A percentile compares a stretch with the other conserved stretches of the same genome.
Evolutionary conservation across 148 eudicot species (phyloP).

Genomic region (Silene uniflora): DNA sequence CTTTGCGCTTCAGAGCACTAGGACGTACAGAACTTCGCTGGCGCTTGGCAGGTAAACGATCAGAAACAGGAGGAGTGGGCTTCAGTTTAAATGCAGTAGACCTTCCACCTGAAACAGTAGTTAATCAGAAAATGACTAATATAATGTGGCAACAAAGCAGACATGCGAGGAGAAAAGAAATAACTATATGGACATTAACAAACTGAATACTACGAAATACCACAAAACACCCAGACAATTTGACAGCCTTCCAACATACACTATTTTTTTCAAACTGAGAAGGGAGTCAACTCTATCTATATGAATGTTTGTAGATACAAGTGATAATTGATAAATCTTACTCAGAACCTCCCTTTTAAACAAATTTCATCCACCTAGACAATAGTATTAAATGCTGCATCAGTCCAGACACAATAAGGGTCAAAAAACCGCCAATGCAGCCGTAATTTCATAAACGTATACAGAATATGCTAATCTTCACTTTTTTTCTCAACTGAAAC

Average conservation of each 20-base stretch:
- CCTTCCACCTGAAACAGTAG: conserved; percentile 62
- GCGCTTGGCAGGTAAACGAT: conserved; percentile 52
- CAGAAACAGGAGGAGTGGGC: conserved; percentile 55
- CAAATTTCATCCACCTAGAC: neutral
- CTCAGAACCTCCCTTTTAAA: neutral
- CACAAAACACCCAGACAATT: neutral
- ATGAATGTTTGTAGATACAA: neutral
- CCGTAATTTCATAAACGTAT: no score
- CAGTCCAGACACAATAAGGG: neutral
- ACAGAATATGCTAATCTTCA: neutral
- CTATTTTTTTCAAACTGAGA: neutral
- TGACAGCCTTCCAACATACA: neutral
- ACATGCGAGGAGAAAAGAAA: neutral
- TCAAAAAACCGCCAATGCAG: no score
- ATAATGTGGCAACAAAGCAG: conserved; percentile 6
- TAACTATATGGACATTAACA: neutral
- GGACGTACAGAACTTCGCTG: conserved; percentile 46
- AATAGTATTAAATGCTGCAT: neutral
- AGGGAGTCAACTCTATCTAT: neutral
- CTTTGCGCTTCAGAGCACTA: conserved; percentile 68
- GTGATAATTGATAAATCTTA: neutral
- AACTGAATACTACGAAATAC: neutral
- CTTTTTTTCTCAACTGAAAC: neutral
- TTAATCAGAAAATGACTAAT: neutral
- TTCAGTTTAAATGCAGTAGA: conserved; percentile 68